Base-by-base conservation (phyloP, 495 filamentous ascomycete species). In the Xylaria palmicola region DNA sequence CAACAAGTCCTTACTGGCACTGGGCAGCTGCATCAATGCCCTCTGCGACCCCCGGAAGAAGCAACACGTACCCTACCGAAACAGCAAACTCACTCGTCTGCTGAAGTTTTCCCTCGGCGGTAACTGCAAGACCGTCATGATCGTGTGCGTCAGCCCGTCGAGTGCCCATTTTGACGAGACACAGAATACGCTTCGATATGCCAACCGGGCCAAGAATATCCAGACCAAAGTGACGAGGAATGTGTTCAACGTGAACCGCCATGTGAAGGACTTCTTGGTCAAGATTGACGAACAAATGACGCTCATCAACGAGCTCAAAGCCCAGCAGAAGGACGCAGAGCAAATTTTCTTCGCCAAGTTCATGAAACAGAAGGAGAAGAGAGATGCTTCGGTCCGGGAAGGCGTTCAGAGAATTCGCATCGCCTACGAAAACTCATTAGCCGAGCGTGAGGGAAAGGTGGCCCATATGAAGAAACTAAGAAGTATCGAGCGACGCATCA, bases 71-170 rank as follows among this genome's bases (percentile, higher is more conserved):
- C 94, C 94, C 1, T 99, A 99, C 77, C 86, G 94, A 59, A 97
- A 99, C 75, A 97, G 93, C 32, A 99, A 98, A 68, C 86, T 99
- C 49, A 99, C 94, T 2, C 89, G 94, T 41, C 79, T 99, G 1
- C 85, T 99, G 26, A 99, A 99, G 65, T 99, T 99, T 76, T 95
- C 92, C 2, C 83, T 99, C 1, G 94, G 94, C 44, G 94, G 94
- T 2, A 99, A 99, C 71, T 99, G 94, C 79, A 93, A 90, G 78
- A 99, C 94, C 10, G 94, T 99, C 67, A 99, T 99, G 94, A 99
- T 99, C 68, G 94, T 99, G 32, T 99, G 94, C 68, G 92, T 98
- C 52, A 96, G 92, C 68, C 94, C 94, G 13, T 97, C 92, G 7
- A 98, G 94, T 71, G 88, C 90, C 40, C 94, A 99, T 74, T 99